Base-by-base conservation (phyloP, 495 filamentous ascomycete species). In the Neurospora sublineolata region DNA sequence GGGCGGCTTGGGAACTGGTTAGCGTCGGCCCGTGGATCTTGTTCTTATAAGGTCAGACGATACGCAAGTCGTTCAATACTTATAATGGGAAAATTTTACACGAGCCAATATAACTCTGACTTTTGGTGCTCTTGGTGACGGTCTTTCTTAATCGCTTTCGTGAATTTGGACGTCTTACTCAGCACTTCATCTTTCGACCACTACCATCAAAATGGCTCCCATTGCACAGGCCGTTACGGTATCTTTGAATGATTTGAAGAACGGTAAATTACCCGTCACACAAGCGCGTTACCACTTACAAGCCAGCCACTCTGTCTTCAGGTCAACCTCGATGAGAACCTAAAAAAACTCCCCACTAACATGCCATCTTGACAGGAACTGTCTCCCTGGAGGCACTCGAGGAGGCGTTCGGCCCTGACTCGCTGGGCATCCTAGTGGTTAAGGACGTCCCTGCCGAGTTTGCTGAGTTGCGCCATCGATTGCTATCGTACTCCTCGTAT, bases 401-500 rank as follows among this genome's bases (percentile, higher is more conserved):
- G 73, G 86, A 91, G 74, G 95, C 95, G 4, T 98, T 99, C 77
- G 95, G 95, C 3, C 93, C 95, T 2, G 87, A 90, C 4, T 98
- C 96, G 0, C 82, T 99, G 36, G 95, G 96, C 0, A 97, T 99
- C 67, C 89, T 99, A 46, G 82, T 98, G 12, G 94, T 99, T 20
- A 93, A 90, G 79, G 91, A 93, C 77, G 87, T 98, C 0, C 91
- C 93, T 3, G 27, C 83, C 4, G 83, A 89, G 71, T 99, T 95
- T 76, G 77, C 81, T 12, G 77, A 84, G 16, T 83, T 98, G 27
- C 87, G 95, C 39, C 85, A 86, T 64, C 86, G 88, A 60, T 84
- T 97, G 30, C 86, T 99, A 23, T 94, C 92, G 3, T 94, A 93
- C 77, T 89, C 94, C 10, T 97, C 93, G 0, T 94, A 94, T 77